A percentile compares a stretch with the other conserved stretches of the same genome.
Conservation (phyloP, 441 rosid species). For the Sinapis alba region DNA sequence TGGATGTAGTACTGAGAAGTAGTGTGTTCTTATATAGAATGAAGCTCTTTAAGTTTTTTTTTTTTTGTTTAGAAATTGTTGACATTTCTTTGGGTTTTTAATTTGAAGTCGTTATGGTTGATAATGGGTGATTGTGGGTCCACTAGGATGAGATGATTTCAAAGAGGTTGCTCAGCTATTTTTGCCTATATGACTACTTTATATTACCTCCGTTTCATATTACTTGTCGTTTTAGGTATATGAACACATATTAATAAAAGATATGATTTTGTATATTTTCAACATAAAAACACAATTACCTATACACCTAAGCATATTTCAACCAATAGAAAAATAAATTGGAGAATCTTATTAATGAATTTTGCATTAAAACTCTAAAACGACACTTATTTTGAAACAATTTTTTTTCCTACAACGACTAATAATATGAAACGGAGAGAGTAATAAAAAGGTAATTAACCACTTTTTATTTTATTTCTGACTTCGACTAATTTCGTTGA, state of each 20-base stretch:
- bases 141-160: constrained; percentile 31
- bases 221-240: too few relatives aligned
- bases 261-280: too few relatives aligned
- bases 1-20: constrained; percentile 18
- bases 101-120: constrained; percentile 43
- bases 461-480: constrained; percentile 4
- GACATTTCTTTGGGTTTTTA: constrained; percentile 25
- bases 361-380: too few relatives aligned
- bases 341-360: too few relatives aligned
- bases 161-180: constrained; percentile 37
- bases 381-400: too few relatives aligned
- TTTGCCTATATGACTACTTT: constrained; percentile 20
- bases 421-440: too few relatives aligned
- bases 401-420: too few relatives aligned
- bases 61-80: constrained; percentile 23
- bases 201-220: too few relatives aligned
- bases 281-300: too few relatives aligned
- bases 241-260: too few relatives aligned
- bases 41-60: not conserved
- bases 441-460: constrained; percentile 25
- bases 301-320: too few relatives aligned
- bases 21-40: constrained; percentile 32
- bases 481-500: constrained; percentile 11
- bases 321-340: too few relatives aligned
- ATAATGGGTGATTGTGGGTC: constrained; percentile 40